These are phyloP conservation scores for Ambrosiella cleistominuta DNA, from an alignment of 2,329 filamentous ascomycete genomes.

Conservation along the genomic window DNA sequence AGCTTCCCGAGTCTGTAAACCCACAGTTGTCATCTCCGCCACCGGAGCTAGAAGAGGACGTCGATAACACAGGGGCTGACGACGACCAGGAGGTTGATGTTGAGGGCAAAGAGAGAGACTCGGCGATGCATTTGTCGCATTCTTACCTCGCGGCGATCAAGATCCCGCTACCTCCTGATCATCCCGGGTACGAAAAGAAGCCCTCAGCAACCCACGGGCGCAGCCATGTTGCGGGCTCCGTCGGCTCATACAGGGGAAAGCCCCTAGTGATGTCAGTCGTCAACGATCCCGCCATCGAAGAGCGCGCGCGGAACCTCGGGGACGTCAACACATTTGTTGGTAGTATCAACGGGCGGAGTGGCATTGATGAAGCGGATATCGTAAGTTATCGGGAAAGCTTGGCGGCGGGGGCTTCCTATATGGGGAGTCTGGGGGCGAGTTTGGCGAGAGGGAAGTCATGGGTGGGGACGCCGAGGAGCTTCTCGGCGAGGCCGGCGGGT, in stretches of 20 bases:
- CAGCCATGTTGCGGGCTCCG: slow-evolving; percentile 19
- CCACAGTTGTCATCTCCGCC: slow-evolving; percentile 19
- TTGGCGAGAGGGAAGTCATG: neutral
- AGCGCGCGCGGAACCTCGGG: slow-evolving; percentile 30
- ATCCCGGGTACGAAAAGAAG: slow-evolving; percentile 3
- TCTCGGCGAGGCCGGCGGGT: neutral
- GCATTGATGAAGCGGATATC: slow-evolving; percentile 28
- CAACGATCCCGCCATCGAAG: slow-evolving; percentile 30
- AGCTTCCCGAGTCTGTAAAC: slow-evolving; percentile 15
- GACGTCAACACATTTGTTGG: slow-evolving; percentile 34
- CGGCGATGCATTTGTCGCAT: slow-evolving; percentile 14
- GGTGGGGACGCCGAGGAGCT: neutral
- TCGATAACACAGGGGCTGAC: neutral
- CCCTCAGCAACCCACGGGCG: neutral
- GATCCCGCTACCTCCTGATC: slow-evolving; percentile 10
- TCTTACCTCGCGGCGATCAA: slow-evolving; percentile 7
- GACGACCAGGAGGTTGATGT: neutral
- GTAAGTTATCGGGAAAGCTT: slow-evolving; percentile 27
- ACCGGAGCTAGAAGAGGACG: slow-evolving; percentile 19
- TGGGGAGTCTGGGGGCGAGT: neutral
- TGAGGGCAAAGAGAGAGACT: slow-evolving; percentile 1
- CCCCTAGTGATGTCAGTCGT: slow-evolving; percentile 36
- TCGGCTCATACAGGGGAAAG: slow-evolving; percentile 37
- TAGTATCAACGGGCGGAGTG: slow-evolving; percentile 33
- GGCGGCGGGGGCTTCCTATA: slow-evolving; percentile 10